These are phyloP conservation scores for Licmophora abbreviata DNA, from an alignment of 108 stramenopile genomes.

Conservation along the genomic window DNA sequence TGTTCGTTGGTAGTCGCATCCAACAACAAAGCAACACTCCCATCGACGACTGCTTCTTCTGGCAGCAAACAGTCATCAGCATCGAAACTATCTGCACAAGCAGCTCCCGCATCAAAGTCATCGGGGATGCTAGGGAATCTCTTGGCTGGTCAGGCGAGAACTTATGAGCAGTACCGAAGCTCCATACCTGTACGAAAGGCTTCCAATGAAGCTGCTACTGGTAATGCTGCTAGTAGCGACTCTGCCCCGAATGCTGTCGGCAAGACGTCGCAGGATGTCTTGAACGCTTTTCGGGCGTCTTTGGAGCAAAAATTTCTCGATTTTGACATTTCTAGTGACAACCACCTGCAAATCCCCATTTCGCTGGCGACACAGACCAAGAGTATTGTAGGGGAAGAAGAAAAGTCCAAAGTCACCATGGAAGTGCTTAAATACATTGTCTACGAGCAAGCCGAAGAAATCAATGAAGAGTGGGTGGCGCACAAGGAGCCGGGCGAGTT, in stretches of 20 bases:
- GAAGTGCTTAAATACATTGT: conserved; percentile 78
- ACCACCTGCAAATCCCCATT: conserved; percentile 18
- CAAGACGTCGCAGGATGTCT: conserved; percentile 29
- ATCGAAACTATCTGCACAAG: conserved; percentile 8
- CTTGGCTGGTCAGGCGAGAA: conserved; percentile 55
- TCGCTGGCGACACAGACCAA: conserved; percentile 21
- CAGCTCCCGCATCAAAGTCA: conserved; percentile 21
- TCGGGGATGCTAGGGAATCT: conserved; percentile 72
- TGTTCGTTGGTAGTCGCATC: too few species aligned
- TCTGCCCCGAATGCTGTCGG: background rate
- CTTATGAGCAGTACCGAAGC: conserved; percentile 75
- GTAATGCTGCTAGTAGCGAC: background rate
- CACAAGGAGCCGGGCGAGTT: conserved; percentile 76
- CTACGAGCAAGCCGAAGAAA: conserved; percentile 81
- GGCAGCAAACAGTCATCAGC: conserved; percentile 9
- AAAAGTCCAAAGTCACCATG: conserved; percentile 66
- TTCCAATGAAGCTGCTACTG: too few species aligned
- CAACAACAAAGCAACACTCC: conserved; percentile 8
- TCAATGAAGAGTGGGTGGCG: conserved; percentile 80
- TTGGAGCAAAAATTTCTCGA: conserved; percentile 58
- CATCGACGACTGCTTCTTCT: conserved; percentile 12
- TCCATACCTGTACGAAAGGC: too few species aligned
- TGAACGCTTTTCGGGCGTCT: conserved; percentile 45
- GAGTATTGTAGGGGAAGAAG: conserved; percentile 17
- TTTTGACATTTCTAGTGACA: conserved; percentile 36